A percentile compares a stretch with the other conserved stretches of the same genome.
Conservation (phyloP, 2,329 filamentous ascomycete species). For the Escovopsis weberi region DNA sequence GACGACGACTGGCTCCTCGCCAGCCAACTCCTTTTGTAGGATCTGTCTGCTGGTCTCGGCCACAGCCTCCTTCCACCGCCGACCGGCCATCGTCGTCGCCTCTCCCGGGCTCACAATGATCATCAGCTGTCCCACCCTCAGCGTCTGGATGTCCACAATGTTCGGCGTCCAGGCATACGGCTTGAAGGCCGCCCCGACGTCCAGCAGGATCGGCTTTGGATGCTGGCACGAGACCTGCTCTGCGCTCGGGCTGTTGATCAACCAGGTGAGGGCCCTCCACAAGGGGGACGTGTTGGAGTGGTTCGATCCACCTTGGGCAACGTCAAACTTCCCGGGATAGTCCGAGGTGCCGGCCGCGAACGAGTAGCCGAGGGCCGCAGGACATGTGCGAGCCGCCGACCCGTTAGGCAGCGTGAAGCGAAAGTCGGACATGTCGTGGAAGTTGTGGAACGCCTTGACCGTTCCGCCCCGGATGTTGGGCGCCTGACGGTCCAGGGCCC, state of each 20-base stretch:
- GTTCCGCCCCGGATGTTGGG: conserved; percentile 46
- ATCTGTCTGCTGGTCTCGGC: conserved; percentile 30
- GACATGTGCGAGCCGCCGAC: conserved; percentile 57
- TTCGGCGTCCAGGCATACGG: conserved; percentile 84
- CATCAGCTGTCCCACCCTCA: conserved; percentile 71
- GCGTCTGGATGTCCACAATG: conserved; percentile 71
- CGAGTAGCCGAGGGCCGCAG: conserved; percentile 73
- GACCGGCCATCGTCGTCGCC: conserved; percentile 80
- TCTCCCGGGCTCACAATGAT: conserved; percentile 80
- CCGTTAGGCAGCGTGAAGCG: conserved; percentile 60
- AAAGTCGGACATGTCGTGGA: conserved; percentile 62
- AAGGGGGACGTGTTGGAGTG: conserved; percentile 56
- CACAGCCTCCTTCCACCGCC: conserved; percentile 68
- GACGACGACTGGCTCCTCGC: conserved; percentile 51
- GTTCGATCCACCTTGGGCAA: conserved; percentile 67
- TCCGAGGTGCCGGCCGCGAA: conserved; percentile 87
- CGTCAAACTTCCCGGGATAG: conserved; percentile 77
- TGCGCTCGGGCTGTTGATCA: conserved; percentile 53
- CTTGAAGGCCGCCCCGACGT: conserved; percentile 59
- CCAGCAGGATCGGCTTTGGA: conserved; percentile 72
- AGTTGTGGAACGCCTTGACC: conserved; percentile 69
- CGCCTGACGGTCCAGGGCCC: conserved; percentile 28
- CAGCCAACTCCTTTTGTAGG: conserved; percentile 25
- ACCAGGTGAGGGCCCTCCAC: conserved; percentile 59
- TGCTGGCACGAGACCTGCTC: conserved; percentile 61